A percentile compares a stretch with the other conserved stretches of the same genome.
These are phyloP conservation scores for Strobilomyces confusus DNA, from an alignment of 768 basidiomycete species.

Conservation along the genomic window DNA sequence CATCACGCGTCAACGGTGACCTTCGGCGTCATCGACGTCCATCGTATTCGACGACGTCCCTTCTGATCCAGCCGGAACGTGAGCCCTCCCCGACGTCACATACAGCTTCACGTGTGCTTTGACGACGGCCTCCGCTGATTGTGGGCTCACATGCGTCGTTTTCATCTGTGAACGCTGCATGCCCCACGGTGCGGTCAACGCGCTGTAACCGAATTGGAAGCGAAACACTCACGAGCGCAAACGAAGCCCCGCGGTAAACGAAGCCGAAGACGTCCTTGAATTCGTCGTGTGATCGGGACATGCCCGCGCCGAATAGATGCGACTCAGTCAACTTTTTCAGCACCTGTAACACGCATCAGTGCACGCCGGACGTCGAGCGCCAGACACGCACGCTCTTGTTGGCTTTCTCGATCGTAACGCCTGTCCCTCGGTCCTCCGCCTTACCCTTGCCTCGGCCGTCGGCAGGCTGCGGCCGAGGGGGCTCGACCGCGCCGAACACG, in stretches of 20 bases:
- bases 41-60: background rate
- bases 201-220: background rate
- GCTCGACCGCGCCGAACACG: slow-evolving; percentile 28
- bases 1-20: background rate
- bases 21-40: slow-evolving; percentile 8
- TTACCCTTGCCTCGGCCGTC: slow-evolving; percentile 40
- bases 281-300: slow-evolving; percentile 35
- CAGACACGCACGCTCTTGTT: slow-evolving; percentile 56
- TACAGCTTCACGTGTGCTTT: slow-evolving; percentile 38
- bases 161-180: slow-evolving; percentile 31
- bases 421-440: slow-evolving; percentile 17
- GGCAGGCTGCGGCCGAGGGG: slow-evolving; percentile 1
- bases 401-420: slow-evolving; percentile 43
- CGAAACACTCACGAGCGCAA: slow-evolving; percentile 36
- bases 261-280: slow-evolving; percentile 40
- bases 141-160: slow-evolving; percentile 18
- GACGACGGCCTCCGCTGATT: slow-evolving; percentile 31
- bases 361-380: background rate
- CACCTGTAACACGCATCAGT: slow-evolving; percentile 19
- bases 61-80: background rate
- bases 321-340: slow-evolving; percentile 39
- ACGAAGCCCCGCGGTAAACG: slow-evolving; percentile 38
- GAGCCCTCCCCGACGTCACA: slow-evolving; percentile 9
- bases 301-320: slow-evolving; percentile 29
- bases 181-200: background rate